phyloP scores from a whole-genome alignment of 768 basidiomycete species.

The Pisolithus albus region DNA sequence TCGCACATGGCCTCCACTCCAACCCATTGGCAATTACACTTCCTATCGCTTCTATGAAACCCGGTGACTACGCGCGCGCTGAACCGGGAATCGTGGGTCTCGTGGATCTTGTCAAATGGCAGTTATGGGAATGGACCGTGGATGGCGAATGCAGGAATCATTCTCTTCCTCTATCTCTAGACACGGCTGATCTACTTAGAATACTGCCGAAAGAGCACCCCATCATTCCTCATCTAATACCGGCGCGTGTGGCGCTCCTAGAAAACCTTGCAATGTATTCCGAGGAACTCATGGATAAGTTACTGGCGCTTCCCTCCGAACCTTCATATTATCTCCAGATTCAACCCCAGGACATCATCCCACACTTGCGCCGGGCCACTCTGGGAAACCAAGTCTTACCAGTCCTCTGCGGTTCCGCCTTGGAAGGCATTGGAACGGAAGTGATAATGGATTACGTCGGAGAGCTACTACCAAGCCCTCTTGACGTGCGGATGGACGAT shows the following conservation, averaged over 20 bases:
- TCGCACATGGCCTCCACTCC: conserved; percentile 69
- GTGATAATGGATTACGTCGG: conserved; percentile 77
- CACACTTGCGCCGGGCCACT: conserved; percentile 62
- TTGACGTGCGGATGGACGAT: conserved; percentile 49
- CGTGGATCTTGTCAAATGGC: conserved; percentile 80
- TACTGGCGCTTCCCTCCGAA: conserved; percentile 51
- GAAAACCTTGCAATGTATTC: conserved; percentile 79
- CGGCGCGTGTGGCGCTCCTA: conserved; percentile 63
- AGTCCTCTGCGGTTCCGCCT: conserved; percentile 77
- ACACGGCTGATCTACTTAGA: conserved; percentile 34
- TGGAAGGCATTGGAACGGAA: conserved; percentile 76
- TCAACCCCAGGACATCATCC: conserved; percentile 44
- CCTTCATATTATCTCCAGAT: conserved; percentile 64
- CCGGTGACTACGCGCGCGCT: conserved; percentile 55
- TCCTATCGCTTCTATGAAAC: conserved; percentile 73
- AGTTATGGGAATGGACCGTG: conserved; percentile 67
- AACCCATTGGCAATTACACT: conserved; percentile 64
- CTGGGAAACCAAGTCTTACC: conserved; percentile 63
- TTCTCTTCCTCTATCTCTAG: conserved; percentile 45
- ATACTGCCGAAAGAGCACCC: conserved; percentile 60
- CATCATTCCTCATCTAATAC: conserved; percentile 54
- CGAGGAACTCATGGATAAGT: conserved; percentile 68
- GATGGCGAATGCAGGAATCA: conserved; percentile 38
- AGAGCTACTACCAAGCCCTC: conserved; percentile 69
- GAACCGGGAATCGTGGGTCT: conserved; percentile 84